Base-by-base conservation (phyloP, 1,284 basidiomycete genomes). In the Caloboletus inedulis region DNA sequence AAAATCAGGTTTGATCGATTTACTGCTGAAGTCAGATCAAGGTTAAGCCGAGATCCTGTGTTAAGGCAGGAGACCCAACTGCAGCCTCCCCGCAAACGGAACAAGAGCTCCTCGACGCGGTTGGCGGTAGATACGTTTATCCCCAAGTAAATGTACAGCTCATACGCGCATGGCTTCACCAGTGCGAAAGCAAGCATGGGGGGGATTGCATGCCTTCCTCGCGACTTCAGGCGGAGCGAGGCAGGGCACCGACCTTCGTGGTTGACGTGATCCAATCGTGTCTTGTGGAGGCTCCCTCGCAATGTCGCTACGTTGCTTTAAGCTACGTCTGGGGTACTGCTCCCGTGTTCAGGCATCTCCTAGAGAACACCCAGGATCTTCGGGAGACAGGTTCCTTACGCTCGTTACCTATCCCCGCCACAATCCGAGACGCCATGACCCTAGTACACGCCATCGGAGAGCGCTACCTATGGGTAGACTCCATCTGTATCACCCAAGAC, bases 401-500 rank as follows among this genome's bases (percentile, higher is more conserved):
- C 6, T 56, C 43, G 4, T 41, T 56, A 8, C 50, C 46, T 10
- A 51, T 63, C 21, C 56, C 59, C 14, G 27, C 52, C n/a, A 63
- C 61, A 2, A 66, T 63, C 23, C 48, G 41, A 36, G 62, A 63
- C 45, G 50, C 62, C 8, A 63, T 64, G 1, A 43, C 45, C 3
- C 41, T 65, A 6, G 56, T 63, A 1, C 44, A 19, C 8, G 39
- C 31, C n/a, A 60, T 64, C 7, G 59, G 57, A 43, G 63, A 65
- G 36, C 59, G 56, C 16, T 65, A 65, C 25, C 37, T 62, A 4
- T 62, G 62, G 61, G 52, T 65, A 12, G 63, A 65, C 27, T 59
- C 61, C 5, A 4, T 62, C 8, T 65, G 62, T 25, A 65, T 65
- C 49, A 49, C 51, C 21, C 61, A 66, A 23, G 21, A 63, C 30